Evolutionary conservation across 495 filamentous ascomycete genomes (phyloP).

Genomic region (Penicillium chermesinum): DNA sequence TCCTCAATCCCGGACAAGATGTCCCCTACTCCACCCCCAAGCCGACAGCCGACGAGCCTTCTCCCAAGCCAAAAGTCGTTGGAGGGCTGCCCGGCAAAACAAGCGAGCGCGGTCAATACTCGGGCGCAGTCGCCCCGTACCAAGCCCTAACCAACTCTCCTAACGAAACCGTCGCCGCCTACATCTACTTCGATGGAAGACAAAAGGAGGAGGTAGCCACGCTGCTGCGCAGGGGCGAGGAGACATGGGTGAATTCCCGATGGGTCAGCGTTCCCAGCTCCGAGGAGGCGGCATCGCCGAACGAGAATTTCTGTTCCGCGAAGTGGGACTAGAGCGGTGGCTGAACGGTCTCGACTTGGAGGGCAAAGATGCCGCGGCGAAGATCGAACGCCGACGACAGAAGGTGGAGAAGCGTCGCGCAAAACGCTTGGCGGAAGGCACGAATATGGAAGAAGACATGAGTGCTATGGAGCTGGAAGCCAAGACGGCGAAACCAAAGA

Average conservation of each 20-base stretch:
- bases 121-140: conserved; percentile 68
- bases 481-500: conserved; percentile 44
- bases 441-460: conserved; percentile 40
- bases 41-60: conserved; percentile 62
- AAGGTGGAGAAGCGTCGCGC: conserved; percentile 82
- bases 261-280: conserved; percentile 93
- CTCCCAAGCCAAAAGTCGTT: conserved; percentile 73
- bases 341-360: conserved; percentile 90
- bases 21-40: conserved; percentile 88
- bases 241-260: conserved; percentile 97
- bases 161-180: conserved; percentile 95
- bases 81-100: conserved; percentile 59
- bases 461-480: conserved; percentile 50
- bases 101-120: conserved; percentile 50
- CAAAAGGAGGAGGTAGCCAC: conserved; percentile 97
- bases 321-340: conserved; percentile 94
- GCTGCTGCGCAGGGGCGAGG: conserved; percentile 83
- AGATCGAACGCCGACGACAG: conserved; percentile 78
- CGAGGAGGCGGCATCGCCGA: conserved; percentile 91
- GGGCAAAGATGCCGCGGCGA: conserved; percentile 80
- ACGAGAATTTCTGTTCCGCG: conserved; percentile 94
- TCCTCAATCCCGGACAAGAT: conserved; percentile 79
- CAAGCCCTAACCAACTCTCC: conserved; percentile 79
- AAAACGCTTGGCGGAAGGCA: conserved; percentile 53
- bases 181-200: conserved; percentile 97